These are phyloP conservation scores for Cucurbita ficifolia DNA, from an alignment of 306 rosid genomes.

Conservation along the genomic window DNA sequence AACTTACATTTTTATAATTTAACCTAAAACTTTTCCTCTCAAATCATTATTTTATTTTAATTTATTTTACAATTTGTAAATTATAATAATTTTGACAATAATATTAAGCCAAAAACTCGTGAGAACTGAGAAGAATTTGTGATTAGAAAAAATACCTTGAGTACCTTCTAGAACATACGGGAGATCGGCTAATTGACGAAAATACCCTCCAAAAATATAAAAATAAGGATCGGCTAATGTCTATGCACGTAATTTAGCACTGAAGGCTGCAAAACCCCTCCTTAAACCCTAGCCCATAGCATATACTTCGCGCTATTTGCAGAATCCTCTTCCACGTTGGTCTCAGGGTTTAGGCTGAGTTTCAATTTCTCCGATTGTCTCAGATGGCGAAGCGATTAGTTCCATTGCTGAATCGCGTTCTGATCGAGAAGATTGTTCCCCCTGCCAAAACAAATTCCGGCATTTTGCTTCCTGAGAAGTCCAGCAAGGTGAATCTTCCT, in stretches of 20 bases:
- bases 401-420: constrained; percentile 60
- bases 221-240: background rate
- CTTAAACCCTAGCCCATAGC: background rate
- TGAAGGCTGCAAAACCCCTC: background rate
- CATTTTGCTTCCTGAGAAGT: constrained; percentile 47
- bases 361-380: background rate
- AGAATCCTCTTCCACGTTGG: background rate
- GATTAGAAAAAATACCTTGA: background rate
- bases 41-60: too few relatives aligned
- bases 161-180: background rate
- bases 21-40: too few relatives aligned
- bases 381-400: constrained; percentile 60
- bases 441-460: constrained; percentile 53
- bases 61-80: too few relatives aligned
- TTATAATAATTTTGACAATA: too few relatives aligned
- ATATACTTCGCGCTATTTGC: background rate
- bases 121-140: background rate
- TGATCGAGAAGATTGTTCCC: constrained; percentile 56
- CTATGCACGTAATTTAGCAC: background rate
- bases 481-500: constrained; percentile 30
- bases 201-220: background rate
- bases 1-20: too few relatives aligned
- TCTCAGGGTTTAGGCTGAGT: background rate
- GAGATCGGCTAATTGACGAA: background rate
- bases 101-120: background rate